Conservation (phyloP, 1,139 yeast species). For the Groenewaldozyma auringiensis region DNA sequence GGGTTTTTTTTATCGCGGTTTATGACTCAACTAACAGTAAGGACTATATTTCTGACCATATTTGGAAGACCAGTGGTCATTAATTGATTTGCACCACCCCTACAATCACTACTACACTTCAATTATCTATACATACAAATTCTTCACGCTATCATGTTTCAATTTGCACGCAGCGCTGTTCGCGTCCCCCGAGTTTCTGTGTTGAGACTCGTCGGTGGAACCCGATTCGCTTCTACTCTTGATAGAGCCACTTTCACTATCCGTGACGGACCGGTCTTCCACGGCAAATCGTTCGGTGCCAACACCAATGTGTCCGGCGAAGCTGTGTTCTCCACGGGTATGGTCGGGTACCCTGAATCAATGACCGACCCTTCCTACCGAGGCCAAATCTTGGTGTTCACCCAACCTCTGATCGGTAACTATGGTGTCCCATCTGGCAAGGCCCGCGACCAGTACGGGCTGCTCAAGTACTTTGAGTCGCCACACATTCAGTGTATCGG, state of each 20-base stretch:
- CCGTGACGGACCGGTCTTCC: conserved; percentile 88
- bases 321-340: conserved; percentile 94
- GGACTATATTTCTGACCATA: conserved; percentile 36
- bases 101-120: conserved; percentile 1
- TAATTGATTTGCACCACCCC: conserved; percentile 12
- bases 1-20: too few relatives aligned
- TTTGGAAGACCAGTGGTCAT: conserved; percentile 41
- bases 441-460: conserved; percentile 70
- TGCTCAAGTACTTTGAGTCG: conserved; percentile 84
- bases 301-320: conserved; percentile 88
- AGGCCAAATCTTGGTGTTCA: conserved; percentile 93
- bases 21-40: too few relatives aligned
- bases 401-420: conserved; percentile 95
- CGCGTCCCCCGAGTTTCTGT: neutral
- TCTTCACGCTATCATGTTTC: conserved; percentile 1
- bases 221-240: conserved; percentile 10
- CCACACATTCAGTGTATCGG: conserved; percentile 91
- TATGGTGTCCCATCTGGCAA: conserved; percentile 92
- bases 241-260: conserved; percentile 71
- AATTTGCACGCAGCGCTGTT: neutral
- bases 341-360: conserved; percentile 97
- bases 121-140: neutral
- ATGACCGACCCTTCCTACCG: conserved; percentile 97
- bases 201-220: conserved; percentile 13
- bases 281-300: conserved; percentile 93